Base-by-base conservation (phyloP, 2,329 filamentous ascomycete species). In the Pseudocercospora cruenta region DNA sequence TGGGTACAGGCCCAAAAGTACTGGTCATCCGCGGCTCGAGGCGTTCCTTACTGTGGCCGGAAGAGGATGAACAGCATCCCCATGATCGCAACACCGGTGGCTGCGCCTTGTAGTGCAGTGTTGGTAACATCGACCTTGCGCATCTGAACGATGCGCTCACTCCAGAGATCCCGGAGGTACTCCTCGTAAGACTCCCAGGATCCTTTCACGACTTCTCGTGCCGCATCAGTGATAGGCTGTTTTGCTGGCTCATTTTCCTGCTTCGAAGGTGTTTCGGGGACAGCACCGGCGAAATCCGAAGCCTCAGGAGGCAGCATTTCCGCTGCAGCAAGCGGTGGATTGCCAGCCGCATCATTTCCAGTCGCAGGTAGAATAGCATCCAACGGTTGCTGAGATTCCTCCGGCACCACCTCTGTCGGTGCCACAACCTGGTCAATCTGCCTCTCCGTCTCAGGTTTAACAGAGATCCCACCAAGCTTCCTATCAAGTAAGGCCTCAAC, bases 401-500 rank as follows among this genome's bases (percentile, higher is more conserved):
- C 72, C 1, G 71, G 45, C 19, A 64, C 51, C n/a, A 61, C 59
- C 24, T 58, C 62, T 16, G 59, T 60, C 10, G 73, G 70, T 59
- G 74, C 65, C 33, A 71, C 65, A 4, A 66, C 70, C 10, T 65
- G 68, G 26, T 70, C 68, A 28, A 73, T 60, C 63, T 75, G 69
- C 66, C 64, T 67, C 62, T 69, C 70, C 4, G 69, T 63, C 36
- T 70, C 68, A n/a, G 33, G 60, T 19, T 58, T 63, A 4, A 62
- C 43, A 55, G 60, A 55, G 9, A 59, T 54, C 19, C 62, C 63
- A 5, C 64, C 60, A 54, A 85, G 81, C 45, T 90, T 88, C 77
- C 92, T 90, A 74, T 92, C 90, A 60, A 92, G 77, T 1, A 88
- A 88, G 71, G 87, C 85, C 68, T 86, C 84, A 64, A 58, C 55